phyloP scores from a whole-genome alignment of 257 asterid species.

The Solanum sejunctum region DNA sequence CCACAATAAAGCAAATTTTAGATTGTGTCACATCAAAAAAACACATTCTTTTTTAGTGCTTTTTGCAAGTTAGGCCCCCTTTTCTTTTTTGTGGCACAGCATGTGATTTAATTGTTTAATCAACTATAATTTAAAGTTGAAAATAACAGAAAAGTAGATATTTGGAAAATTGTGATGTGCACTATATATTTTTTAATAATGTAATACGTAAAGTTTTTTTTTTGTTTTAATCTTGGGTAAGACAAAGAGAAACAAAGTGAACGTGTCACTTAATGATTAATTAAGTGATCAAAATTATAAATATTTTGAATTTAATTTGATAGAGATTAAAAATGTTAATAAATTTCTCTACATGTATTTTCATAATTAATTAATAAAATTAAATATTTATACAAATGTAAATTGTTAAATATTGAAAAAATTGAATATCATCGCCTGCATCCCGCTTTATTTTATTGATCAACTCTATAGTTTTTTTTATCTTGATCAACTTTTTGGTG shows the following conservation, averaged over 20 bases:
- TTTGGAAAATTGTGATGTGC: background rate
- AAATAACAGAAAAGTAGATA: background rate
- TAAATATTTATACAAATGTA: background rate
- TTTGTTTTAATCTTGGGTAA: background rate
- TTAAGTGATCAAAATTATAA: background rate
- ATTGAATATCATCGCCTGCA: no score
- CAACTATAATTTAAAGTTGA: background rate
- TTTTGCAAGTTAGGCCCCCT: background rate
- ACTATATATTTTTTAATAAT: background rate
- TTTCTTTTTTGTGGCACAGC: background rate
- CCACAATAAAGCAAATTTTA: background rate
- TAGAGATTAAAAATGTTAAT: background rate
- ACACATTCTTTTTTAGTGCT: background rate
- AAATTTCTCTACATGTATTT: background rate
- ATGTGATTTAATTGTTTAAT: background rate
- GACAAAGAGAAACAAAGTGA: background rate
- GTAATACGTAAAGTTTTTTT: background rate
- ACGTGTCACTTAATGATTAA: background rate
- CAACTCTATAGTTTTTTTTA: no score
- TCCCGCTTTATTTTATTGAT: no score
- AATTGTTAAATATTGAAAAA: no score
- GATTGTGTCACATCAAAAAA: background rate
- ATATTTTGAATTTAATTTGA: background rate
- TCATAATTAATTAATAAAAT: background rate
- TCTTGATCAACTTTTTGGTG: no score